Percentiles rank a stretch among this genome's conserved stretches.
phyloP scores from a whole-genome alignment of 148 eudicot species.

The Vaccinium macrocarpon region DNA sequence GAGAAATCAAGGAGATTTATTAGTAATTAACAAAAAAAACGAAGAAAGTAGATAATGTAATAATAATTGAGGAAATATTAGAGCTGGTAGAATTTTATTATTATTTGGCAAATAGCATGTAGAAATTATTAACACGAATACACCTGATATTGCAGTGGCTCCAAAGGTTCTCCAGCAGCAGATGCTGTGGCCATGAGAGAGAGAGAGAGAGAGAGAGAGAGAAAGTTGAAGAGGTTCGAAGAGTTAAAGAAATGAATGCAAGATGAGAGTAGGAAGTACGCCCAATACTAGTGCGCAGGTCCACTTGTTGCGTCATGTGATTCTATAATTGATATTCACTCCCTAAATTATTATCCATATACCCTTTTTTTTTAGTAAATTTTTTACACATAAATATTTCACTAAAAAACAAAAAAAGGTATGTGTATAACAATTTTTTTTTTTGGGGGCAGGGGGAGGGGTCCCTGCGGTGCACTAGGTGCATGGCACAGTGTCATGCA shows the following conservation, averaged over 20 bases:
- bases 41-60: no score
- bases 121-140: not conserved
- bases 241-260: slow-evolving; percentile 14
- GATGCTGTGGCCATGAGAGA: slow-evolving; percentile 18
- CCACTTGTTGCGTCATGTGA: not conserved
- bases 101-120: no score
- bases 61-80: no score
- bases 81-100: no score
- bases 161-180: slow-evolving; percentile 21
- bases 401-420: no score
- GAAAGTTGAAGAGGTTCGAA: not conserved
- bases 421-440: no score
- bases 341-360: no score
- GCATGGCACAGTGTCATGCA: no score
- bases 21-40: not conserved
- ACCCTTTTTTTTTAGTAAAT: no score
- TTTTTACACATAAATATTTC: no score
- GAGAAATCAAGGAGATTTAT: slow-evolving; percentile 16
- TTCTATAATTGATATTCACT: not conserved
- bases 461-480: no score
- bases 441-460: no score
- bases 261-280: not conserved
- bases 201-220: slow-evolving; percentile 17
- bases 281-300: not conserved
- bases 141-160: slow-evolving; percentile 27